Base-by-base conservation (phyloP, 192 early-diverging fungal genomes). In the Podila epigama region DNA sequence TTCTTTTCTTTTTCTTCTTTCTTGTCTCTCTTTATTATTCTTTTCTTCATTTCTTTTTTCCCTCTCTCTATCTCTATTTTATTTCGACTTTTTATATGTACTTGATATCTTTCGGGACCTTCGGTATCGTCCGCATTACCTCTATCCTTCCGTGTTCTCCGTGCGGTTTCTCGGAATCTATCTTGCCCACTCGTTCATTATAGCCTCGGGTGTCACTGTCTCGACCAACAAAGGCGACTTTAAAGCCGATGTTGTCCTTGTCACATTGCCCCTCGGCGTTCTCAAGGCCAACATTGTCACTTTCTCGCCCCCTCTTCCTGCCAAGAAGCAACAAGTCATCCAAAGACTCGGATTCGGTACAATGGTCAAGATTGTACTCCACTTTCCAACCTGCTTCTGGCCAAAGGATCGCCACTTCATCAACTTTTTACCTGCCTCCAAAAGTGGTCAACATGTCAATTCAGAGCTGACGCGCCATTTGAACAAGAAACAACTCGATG, bases 231-330 rank as follows among this genome's bases (percentile, higher is more conserved):
- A 68, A 51, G 66, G 73, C 2, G 8, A 20, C 6, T 68, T 77
- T 27, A 63, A 53, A 15, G 68, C 78, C 1, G 82, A 84, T 35
- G 39, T 70, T 13, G 79, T 83, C 11, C 53, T 84, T 31, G 66
- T 84, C 54, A 84, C 83, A 7, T 50, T 84, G 10, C 83, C 83
- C 25, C 69, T 84, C n/a, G 83, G 83, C 6, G 77, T 84, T 39
- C 75, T 84, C 35, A 79, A 84, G 62, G 51, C 77, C 12, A 58
- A 64, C 37, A 58, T 66, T 5, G 54, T 69, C 31, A 44, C 48
- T 5, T 84, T 84, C 53, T 67, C 70, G 2, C 83, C 83, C 16
- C 79, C 73, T 39, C 37, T 84, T 22, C 83, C 83, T 10, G 44
- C 67, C 22, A 32, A 53, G 27, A 82, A 83, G 50, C 64, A 51